Base-by-base conservation (phyloP, 148 eudicot species). In the Spergularia bocconei region DNA sequence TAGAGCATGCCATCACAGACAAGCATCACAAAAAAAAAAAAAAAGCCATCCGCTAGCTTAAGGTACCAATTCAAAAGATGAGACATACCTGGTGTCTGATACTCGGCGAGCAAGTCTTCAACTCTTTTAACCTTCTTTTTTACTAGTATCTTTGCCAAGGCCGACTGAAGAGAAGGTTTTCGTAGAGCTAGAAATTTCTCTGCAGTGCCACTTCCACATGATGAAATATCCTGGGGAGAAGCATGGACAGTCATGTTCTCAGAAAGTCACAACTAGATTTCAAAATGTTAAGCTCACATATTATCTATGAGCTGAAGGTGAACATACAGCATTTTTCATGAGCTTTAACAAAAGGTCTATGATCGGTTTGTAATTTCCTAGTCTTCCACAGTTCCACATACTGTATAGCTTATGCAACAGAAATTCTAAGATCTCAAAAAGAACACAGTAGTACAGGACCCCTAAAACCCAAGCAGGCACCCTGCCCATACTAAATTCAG, bases 181-280 rank as follows among this genome's bases (percentile, higher is more conserved):
- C 79, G 83, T 25, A 71, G 87, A 79, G 86, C 72, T 63, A 95
- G 87, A 92, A 79, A 92, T 75, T 92, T 95, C 76, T 95, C 99
- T 13, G 97, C 94, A 82, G 78, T 86, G 21, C 98, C 98, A 77
- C 48, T 86, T 15, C 97, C 97, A 77, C 41, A 78, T 74, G 96
- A 81, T 62, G 87, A 81, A 74, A 78, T 82, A 71, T 78, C 91
- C 99, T 95, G 84, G 14, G 75, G 25, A 76, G 67, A 78, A 62
- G 39, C 14, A 39, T 47, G 53, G 39, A 81, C 69, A 77, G 36
- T 44, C 19, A 65, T 3, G 0, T 47, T 39, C 52, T 54, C 13
- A 38, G 20, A 51, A 59, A 76, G 41, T 14, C 7, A 54, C 63
- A 56, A 48, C 64, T 33, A 41, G 29, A 33, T 51, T n/a, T 25